These are phyloP conservation scores for Hypholoma fasciculare DNA, from an alignment of 768 basidiomycete species.

Conservation along the genomic window DNA sequence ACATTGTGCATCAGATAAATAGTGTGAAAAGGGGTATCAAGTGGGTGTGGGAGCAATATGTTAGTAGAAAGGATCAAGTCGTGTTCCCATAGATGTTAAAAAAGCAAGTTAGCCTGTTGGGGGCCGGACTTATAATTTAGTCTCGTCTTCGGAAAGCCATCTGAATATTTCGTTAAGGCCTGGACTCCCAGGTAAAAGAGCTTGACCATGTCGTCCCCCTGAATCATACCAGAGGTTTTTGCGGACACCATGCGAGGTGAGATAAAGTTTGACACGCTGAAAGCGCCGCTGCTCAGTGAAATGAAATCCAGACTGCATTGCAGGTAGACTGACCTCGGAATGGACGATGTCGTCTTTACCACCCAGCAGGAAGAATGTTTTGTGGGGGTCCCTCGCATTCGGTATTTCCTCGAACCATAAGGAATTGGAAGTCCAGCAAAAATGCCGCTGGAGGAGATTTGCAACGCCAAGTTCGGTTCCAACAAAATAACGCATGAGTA, in stretches of 20 bases:
- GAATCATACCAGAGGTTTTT: constrained; percentile 69
- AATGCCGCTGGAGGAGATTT: constrained; percentile 80
- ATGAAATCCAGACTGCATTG: neutral
- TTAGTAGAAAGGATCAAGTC: no score
- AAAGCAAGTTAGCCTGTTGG: no score
- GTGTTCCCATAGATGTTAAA: no score
- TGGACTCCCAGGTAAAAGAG: constrained; percentile 50
- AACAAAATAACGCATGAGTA: constrained; percentile 87
- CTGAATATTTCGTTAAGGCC: constrained; percentile 58
- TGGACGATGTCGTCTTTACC: constrained; percentile 80
- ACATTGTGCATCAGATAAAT: neutral
- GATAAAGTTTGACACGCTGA: constrained; percentile 72
- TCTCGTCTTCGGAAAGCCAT: constrained; percentile 52
- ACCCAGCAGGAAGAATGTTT: constrained; percentile 77
- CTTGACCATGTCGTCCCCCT: constrained; percentile 61
- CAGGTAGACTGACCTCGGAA: constrained; percentile 49
- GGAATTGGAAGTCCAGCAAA: constrained; percentile 86
- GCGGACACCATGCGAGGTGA: constrained; percentile 71
- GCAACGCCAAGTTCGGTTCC: constrained; percentile 86
- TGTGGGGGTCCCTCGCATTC: constrained; percentile 64
- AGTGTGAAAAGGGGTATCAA: neutral
- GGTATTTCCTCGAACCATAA: constrained; percentile 92
- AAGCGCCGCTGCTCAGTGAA: neutral
- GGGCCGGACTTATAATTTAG: no score
- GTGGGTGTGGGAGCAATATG: neutral